Percentiles rank a stretch among this genome's conserved stretches.
Conservation (phyloP, 331 rosid genomes). For the Prunus yedoensis region DNA sequence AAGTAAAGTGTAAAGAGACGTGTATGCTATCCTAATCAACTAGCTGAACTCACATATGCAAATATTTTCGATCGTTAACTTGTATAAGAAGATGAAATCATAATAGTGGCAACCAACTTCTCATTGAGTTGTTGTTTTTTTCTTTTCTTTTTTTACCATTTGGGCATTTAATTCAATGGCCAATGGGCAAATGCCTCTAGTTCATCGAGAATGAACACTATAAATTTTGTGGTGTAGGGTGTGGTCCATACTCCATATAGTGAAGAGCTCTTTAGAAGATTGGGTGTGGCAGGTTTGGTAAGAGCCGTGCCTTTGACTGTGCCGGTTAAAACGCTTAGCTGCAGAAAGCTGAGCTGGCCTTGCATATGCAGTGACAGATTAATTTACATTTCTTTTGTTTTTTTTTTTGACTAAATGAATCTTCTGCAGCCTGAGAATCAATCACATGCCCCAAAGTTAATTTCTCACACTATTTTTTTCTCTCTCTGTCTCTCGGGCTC, state of each 20-base stretch:
- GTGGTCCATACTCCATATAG: conserved; percentile 16
- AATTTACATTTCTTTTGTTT: neutral
- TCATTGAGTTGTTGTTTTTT: neutral
- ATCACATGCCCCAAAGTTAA: conserved; percentile 4
- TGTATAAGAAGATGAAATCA: neutral
- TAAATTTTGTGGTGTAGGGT: neutral
- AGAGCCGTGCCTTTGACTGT: conserved; percentile 2
- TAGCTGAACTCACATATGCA: no score
- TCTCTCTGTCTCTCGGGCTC: conserved; percentile 4
- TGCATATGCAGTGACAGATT: neutral
- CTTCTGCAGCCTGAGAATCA: no score
- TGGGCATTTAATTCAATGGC: neutral
- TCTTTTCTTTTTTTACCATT: no score
- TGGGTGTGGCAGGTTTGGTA: conserved; percentile 3
- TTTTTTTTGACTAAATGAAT: no score
- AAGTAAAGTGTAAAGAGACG: no score
- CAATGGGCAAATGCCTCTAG: neutral
- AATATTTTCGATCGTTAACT: no score
- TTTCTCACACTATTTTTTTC: neutral
- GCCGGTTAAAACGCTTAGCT: conserved; percentile 12
- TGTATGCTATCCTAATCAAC: no score
- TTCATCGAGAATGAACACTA: neutral
- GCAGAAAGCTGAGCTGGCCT: conserved; percentile 15
- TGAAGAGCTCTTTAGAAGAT: neutral
- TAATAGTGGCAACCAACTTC: neutral